Conservation (phyloP, 2,329 filamentous ascomycete species). For the Periconia sp. region DNA sequence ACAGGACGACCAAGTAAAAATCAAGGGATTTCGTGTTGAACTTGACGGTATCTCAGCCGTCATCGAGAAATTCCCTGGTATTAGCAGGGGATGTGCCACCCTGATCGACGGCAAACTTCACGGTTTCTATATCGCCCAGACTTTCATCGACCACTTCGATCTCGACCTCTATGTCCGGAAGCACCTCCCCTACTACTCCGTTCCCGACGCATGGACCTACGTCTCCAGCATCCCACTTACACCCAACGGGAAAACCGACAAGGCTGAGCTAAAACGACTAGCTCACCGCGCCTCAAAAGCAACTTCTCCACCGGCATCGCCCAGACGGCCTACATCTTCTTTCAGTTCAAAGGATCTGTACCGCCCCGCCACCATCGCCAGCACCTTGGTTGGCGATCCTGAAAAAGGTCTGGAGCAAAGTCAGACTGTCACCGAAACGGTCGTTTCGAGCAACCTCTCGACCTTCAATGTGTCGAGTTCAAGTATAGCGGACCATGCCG, state of each 20-base stretch:
- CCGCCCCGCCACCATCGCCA: conserved; percentile 1
- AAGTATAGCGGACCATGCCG: conserved; percentile 16
- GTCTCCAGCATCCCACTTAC: conserved; percentile 54
- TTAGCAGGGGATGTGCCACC: conserved; percentile 52
- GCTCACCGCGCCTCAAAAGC: conserved; percentile 10
- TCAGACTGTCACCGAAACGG: neutral
- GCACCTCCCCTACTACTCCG: conserved; percentile 57
- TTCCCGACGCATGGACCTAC: conserved; percentile 50
- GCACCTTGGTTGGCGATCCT: conserved; percentile 10
- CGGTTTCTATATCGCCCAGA: conserved; percentile 52
- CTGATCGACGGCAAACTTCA: conserved; percentile 52
- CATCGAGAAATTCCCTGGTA: conserved; percentile 45
- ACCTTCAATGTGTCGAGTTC: conserved; percentile 13
- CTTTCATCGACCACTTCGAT: conserved; percentile 22
- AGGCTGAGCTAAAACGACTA: conserved; percentile 45
- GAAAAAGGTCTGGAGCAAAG: neutral
- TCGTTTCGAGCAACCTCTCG: conserved; percentile 12
- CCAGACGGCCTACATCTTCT: conserved; percentile 1
- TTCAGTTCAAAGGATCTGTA: conserved; percentile 12
- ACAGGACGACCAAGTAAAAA: conserved; percentile 64
- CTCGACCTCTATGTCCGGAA: conserved; percentile 46
- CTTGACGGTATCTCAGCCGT: conserved; percentile 57
- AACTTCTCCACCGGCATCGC: conserved; percentile 1
- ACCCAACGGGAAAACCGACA: conserved; percentile 59
- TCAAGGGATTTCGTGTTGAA: conserved; percentile 64